Conservation (phyloP, 306 rosid genomes). For the Psophocarpus tetragonolobus region DNA sequence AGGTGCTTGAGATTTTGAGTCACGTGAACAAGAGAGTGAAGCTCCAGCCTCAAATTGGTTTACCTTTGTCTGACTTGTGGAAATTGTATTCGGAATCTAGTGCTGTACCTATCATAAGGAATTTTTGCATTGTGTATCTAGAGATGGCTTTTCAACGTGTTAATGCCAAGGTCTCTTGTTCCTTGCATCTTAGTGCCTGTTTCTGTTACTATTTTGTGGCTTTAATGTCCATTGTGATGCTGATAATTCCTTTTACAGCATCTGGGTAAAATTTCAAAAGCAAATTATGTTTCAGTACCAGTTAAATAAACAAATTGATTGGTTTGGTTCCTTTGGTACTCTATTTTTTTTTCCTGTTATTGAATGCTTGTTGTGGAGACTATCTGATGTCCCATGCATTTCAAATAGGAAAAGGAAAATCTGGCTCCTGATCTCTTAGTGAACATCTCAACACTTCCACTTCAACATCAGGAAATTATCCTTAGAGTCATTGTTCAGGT, state of each 20-base stretch:
- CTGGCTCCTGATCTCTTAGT: constrained; percentile 75
- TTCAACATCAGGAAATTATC: constrained; percentile 89
- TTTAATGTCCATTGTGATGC: background rate
- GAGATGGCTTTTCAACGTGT: constrained; percentile 98
- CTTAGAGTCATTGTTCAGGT: constrained; percentile 81
- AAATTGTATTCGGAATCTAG: constrained; percentile 61
- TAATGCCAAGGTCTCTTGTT: constrained; percentile 50
- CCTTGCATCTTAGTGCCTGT: constrained; percentile 18
- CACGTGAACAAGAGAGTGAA: constrained; percentile 98
- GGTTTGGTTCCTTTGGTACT: background rate
- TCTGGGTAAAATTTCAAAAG: background rate
- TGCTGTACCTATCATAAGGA: constrained; percentile 80
- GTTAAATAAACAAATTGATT: background rate
- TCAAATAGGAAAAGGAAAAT: constrained; percentile 70
- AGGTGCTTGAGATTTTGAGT: constrained; percentile 97
- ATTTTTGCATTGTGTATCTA: constrained; percentile 87
- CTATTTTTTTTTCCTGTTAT: background rate
- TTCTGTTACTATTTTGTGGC: constrained; percentile 13
- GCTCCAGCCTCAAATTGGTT: constrained; percentile 78
- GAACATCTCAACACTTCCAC: constrained; percentile 82
- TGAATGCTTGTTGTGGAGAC: constrained; percentile 27
- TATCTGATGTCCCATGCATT: constrained; percentile 31
- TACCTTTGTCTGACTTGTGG: constrained; percentile 85
- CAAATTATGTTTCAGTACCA: background rate
- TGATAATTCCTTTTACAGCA: constrained; percentile 9